Evolutionary conservation across 2,329 filamentous ascomycete genomes (phyloP), one percentile per base, ranked within the genome.

Genomic region (Ophiocordyceps camponoti-rufipedis): DNA sequence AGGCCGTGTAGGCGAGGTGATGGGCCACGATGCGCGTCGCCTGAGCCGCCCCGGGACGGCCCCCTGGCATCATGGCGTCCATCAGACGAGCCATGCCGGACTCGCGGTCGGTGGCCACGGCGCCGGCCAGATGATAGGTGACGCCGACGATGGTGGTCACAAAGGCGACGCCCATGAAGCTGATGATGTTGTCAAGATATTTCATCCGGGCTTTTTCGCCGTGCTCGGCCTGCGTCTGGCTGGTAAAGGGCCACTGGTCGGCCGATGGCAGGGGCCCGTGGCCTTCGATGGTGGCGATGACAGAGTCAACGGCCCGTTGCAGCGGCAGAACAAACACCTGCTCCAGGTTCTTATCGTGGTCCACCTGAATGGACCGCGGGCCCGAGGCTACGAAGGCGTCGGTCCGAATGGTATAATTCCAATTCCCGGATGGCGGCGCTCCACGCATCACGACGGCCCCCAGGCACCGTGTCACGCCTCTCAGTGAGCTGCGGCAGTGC

Each of bases 61-160:
- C 71, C 46, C 84, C 84, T 1, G 85, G 82, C 70, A 91, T 88
- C 85, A 94, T 94, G 46, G 85, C 82, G 61, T 95, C 88, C 41
- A 95, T 77, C 28, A 95, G 69, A 50, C 87, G 84, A 5, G 85
- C 85, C 74, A 94, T 91, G 47, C 87, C 88, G 14, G 78, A 69
- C 64, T 95, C 88, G 46, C 88, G 71, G 62, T 95, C 88, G 2
- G 80, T 78, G 8, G 88, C 87, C 58, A 94, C 80, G 54, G 88
- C 78, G 9, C 88, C 88, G 0, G 85, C 85, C 47, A 94, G 68
- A 55, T 95, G 87, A 58, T 94, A 95, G 35, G 80, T 81, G 28
- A 94, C 74, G 46, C 85, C 85, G 42, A 91, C 78, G 46, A 91
- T 72, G 18, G 79, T 82, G 44, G 87, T 75, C 54, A 93, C 78